Percentiles rank a stretch among this genome's conserved stretches.
Conservation (phyloP, 176 grass and related monocot species). For the Cenchrus americanus region DNA sequence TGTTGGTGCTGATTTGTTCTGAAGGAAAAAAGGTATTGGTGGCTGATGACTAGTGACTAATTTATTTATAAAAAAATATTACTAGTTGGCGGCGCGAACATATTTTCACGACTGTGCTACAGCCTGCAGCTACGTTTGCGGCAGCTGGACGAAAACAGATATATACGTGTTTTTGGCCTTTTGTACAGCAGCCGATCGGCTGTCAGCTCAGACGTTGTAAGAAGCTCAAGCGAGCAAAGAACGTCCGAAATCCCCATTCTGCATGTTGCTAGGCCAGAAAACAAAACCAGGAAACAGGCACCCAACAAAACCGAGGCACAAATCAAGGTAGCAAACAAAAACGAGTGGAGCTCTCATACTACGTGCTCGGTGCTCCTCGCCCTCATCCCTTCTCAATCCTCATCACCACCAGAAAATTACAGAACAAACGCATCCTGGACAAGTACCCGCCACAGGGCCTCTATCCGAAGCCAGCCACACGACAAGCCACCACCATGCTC, state of each 20-base stretch:
- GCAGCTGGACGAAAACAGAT: too few species aligned
- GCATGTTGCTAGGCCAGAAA: not conserved
- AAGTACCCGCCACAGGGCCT: slow-evolving; percentile 26
- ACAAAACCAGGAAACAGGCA: not conserved
- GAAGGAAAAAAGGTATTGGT: too few species aligned
- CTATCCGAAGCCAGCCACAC: slow-evolving; percentile 49
- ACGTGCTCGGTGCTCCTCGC: not conserved
- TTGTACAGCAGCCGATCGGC: too few species aligned
- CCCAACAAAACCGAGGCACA: not conserved
- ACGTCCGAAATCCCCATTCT: not conserved
- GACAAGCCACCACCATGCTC: not conserved
- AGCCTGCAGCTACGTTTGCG: too few species aligned
- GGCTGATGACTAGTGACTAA: too few species aligned
- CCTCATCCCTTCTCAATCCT: slow-evolving; percentile 12
- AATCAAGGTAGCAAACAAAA: slow-evolving; percentile 32
- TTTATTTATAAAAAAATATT: too few species aligned
- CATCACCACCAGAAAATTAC: slow-evolving; percentile 15
- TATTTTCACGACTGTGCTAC: too few species aligned
- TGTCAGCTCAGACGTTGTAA: too few species aligned
- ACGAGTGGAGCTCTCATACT: not conserved
- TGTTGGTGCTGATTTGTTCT: too few species aligned
- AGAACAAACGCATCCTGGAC: slow-evolving; percentile 44
- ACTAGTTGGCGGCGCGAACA: too few species aligned
- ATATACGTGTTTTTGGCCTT: too few species aligned
- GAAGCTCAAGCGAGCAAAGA: too few species aligned